Conservation (phyloP, 2,329 filamentous ascomycete species). For the Colletotrichum scovillei region DNA sequence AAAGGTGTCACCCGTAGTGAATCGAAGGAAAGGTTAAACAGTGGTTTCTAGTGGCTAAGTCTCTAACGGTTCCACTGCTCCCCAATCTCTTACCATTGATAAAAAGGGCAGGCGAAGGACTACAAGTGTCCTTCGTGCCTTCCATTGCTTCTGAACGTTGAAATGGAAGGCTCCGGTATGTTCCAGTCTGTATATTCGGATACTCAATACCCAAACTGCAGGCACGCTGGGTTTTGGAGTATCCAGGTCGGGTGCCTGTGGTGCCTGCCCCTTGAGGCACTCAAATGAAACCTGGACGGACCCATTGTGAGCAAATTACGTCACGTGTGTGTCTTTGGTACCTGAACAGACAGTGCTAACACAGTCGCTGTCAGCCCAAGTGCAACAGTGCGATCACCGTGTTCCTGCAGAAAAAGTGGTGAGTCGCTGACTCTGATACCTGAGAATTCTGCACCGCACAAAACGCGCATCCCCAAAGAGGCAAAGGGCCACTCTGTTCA, state of each 20-base stretch:
- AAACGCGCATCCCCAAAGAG: conserved; percentile 32
- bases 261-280: conserved; percentile 6
- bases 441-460: conserved; percentile 33
- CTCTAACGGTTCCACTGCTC: too few relatives aligned
- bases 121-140: too few relatives aligned
- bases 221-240: conserved; percentile 24
- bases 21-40: too few relatives aligned
- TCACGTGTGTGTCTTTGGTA: conserved; percentile 23
- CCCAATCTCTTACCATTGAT: too few relatives aligned
- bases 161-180: conserved; percentile 14
- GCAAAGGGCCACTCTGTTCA: conserved; percentile 21
- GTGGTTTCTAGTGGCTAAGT: too few relatives aligned
- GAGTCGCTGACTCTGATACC: conserved; percentile 6
- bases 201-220: not conserved
- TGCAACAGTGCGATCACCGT: not conserved
- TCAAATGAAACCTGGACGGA: conserved; percentile 31
- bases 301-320: conserved; percentile 33
- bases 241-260: conserved; percentile 6
- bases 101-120: too few relatives aligned
- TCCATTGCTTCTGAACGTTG: too few relatives aligned
- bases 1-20: too few relatives aligned
- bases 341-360: not conserved
- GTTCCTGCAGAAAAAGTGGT: not conserved
- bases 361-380: fast-evolving
- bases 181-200: conserved; percentile 1